Evolutionary conservation across 2,329 filamentous ascomycete species (phyloP).

Genomic region (Botryotinia convoluta): DNA sequence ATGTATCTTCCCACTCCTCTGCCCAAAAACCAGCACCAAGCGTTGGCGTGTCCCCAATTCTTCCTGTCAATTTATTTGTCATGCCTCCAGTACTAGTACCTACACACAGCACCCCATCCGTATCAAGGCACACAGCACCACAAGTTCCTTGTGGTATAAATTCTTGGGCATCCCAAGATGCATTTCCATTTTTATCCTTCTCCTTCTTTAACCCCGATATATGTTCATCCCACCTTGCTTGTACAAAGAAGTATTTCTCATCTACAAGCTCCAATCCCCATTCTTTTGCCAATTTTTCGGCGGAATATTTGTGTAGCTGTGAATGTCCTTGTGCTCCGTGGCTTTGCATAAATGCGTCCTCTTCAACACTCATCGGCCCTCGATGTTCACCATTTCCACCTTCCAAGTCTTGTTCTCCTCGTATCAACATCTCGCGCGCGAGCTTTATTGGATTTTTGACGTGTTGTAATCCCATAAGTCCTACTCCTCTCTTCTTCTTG

Average conservation of each 20-base stretch:
- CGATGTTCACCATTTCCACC: conserved; percentile 41
- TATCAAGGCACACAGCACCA: conserved; percentile 78
- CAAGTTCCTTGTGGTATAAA: conserved; percentile 82
- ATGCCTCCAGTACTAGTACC: conserved; percentile 71
- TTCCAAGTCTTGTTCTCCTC: conserved; percentile 60
- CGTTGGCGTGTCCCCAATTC: conserved; percentile 83
- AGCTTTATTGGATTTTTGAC: conserved; percentile 80
- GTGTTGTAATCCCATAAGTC: conserved; percentile 67
- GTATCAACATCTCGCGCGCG: conserved; percentile 67
- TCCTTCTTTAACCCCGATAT: conserved; percentile 53
- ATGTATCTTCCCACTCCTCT: conserved; percentile 66
- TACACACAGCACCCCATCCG: conserved; percentile 68
- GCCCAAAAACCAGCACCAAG: conserved; percentile 88
- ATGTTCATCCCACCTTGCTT: conserved; percentile 77
- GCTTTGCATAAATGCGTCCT: neutral
- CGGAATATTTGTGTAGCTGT: conserved; percentile 64
- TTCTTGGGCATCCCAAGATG: conserved; percentile 58
- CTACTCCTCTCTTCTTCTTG: conserved; percentile 71
- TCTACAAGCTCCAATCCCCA: conserved; percentile 70
- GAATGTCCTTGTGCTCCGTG: conserved; percentile 62
- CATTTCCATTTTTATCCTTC: conserved; percentile 42
- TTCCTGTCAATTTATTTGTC: conserved; percentile 83
- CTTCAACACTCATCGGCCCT: conserved; percentile 32
- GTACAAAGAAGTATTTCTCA: conserved; percentile 74
- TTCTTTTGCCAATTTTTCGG: conserved; percentile 63